Evolutionary conservation across 2,329 filamentous ascomycete genomes (phyloP).

Genomic region (Aspergillus sp.): DNA sequence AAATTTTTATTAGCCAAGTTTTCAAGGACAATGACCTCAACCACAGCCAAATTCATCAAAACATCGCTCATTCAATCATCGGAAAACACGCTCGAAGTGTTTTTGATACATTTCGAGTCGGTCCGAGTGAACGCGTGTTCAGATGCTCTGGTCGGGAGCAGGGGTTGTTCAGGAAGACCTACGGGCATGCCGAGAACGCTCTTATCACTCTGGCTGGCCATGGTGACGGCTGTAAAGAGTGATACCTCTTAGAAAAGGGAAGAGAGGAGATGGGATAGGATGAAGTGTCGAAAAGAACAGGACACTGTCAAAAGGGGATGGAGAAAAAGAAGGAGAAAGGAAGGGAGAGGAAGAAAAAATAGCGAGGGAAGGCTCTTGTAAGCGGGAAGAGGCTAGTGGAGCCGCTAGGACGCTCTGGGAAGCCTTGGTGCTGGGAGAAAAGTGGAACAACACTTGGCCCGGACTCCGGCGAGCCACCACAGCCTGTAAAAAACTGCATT

Average conservation of each 20-base stretch:
- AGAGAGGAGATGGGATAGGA: constrained; percentile 37
- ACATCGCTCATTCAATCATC: not conserved
- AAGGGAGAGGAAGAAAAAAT: constrained; percentile 40
- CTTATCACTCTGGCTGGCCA: constrained; percentile 53
- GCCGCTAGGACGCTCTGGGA: constrained; percentile 28
- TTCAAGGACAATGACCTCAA: not conserved
- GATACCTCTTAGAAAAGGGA: constrained; percentile 41
- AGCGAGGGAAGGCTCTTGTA: constrained; percentile 36
- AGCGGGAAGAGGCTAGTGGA: constrained; percentile 37
- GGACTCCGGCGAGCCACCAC: not conserved
- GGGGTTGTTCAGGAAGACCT: constrained; percentile 31
- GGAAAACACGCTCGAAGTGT: not conserved
- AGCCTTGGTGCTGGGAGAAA: constrained; percentile 11
- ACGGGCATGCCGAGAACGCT: constrained; percentile 55
- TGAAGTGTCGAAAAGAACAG: constrained; percentile 34
- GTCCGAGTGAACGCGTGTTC: constrained; percentile 10
- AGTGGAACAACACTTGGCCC: constrained; percentile 6
- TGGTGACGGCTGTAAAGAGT: constrained; percentile 45
- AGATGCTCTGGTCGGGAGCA: constrained; percentile 13
- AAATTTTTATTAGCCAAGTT: constrained; percentile 32
- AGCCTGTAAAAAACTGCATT: not conserved
- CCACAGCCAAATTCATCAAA: constrained; percentile 6
- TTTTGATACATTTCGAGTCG: not conserved
- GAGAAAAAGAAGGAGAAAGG: constrained; percentile 46
- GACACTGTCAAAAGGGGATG: constrained; percentile 33